Conservation (phyloP, 805 yeast species). For the Schwanniomyces occidentalis region DNA sequence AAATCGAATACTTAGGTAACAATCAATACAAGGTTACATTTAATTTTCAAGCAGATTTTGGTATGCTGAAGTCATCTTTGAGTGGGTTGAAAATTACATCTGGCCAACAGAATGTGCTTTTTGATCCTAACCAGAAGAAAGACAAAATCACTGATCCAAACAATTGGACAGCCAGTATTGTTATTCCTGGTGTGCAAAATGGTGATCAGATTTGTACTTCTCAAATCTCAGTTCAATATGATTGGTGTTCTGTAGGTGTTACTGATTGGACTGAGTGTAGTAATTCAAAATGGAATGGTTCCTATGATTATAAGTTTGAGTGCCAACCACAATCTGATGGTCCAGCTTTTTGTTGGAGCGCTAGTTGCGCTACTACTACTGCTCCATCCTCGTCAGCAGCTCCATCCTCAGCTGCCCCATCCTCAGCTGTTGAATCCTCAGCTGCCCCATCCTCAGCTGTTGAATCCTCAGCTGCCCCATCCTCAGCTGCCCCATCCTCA, state of each 20-base stretch:
- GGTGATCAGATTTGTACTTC: conserved; percentile 1
- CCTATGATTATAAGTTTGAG: conserved; percentile 1
- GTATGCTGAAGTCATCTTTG: not conserved
- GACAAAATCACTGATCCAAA: not conserved
- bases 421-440: not conserved
- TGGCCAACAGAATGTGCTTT: conserved; percentile 1
- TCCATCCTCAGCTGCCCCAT: not conserved
- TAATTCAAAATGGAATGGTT: not conserved
- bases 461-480: not conserved
- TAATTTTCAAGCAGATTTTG: not conserved
- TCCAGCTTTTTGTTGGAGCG: conserved; percentile 12
- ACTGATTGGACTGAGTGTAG: not conserved
- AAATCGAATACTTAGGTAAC: not conserved
- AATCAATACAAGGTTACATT: not conserved
- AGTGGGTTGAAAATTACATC: conserved; percentile 1
- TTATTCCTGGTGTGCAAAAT: not conserved
- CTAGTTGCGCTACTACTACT: conserved; percentile 42
- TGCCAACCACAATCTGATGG: conserved; percentile 4
- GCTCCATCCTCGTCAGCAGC: conserved; percentile 18
- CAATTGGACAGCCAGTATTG: conserved; percentile 1
- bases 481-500: not conserved
- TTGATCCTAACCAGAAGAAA: conserved; percentile 1
- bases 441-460: not conserved
- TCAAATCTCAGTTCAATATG: conserved; percentile 3
- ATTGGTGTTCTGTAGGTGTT: conserved; percentile 1